These are phyloP conservation scores for Solanum pinnatisectum DNA, from an alignment of 257 asterid genomes.

Conservation along the genomic window DNA sequence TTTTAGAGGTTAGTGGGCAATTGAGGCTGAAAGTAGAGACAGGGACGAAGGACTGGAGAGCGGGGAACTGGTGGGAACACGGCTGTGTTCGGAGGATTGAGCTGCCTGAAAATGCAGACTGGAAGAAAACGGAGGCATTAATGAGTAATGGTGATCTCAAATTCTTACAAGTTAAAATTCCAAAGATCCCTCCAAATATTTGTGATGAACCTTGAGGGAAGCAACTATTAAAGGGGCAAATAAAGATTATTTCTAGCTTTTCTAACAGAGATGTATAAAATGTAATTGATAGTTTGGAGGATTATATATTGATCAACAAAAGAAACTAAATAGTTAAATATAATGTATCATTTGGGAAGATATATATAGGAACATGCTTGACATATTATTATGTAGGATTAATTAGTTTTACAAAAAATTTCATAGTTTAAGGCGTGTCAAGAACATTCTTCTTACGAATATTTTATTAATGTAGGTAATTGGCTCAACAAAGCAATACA, in stretches of 20 bases:
- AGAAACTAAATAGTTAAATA: neutral
- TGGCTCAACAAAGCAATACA: neutral
- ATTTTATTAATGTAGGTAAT: neutral
- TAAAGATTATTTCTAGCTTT: neutral
- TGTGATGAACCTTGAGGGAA: neutral
- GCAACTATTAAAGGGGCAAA: neutral
- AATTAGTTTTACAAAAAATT: neutral
- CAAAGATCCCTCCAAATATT: conserved; percentile 15
- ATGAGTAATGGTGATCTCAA: conserved; percentile 22
- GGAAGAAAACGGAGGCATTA: conserved; percentile 53
- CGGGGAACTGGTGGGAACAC: conserved; percentile 73
- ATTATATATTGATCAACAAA: neutral
- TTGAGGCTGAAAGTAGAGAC: conserved; percentile 32
- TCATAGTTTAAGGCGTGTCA: neutral
- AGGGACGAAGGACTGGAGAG: conserved; percentile 42
- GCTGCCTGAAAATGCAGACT: conserved; percentile 45
- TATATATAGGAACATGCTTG: neutral
- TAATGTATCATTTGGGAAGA: neutral
- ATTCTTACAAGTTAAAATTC: conserved; percentile 40
- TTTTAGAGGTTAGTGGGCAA: conserved; percentile 53
- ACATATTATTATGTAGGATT: neutral
- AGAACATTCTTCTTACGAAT: neutral
- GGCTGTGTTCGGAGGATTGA: conserved; percentile 74
- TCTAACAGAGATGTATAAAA: neutral
- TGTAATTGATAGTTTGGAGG: neutral